These are phyloP conservation scores for Hysterium pulicare DNA, from an alignment of 2,329 filamentous ascomycete species.

Conservation along the genomic window DNA sequence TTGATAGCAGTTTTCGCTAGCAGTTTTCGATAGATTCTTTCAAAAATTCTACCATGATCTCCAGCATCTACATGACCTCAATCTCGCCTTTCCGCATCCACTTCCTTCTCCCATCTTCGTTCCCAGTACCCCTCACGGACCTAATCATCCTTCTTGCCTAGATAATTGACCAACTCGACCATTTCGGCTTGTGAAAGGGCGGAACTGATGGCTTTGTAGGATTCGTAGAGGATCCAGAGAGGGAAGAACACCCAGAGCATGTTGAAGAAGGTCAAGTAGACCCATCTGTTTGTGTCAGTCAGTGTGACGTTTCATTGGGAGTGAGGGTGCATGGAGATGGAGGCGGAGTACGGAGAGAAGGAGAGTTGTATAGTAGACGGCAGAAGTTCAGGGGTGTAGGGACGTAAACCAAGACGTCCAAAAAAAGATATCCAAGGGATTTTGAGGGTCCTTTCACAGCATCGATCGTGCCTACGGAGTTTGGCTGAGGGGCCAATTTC, in stretches of 20 bases:
- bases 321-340: neutral
- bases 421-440: too few relatives aligned
- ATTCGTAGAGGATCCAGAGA: constrained; percentile 55
- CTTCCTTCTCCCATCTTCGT: too few relatives aligned
- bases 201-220: constrained; percentile 44
- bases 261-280: constrained; percentile 65
- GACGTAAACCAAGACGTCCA: too few relatives aligned
- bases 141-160: constrained; percentile 28
- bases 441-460: too few relatives aligned
- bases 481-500: too few relatives aligned
- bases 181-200: constrained; percentile 36
- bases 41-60: neutral
- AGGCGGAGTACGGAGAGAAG: neutral
- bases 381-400: constrained; percentile 1
- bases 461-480: too few relatives aligned
- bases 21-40: too few relatives aligned
- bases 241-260: constrained; percentile 60
- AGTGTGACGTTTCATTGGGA: neutral
- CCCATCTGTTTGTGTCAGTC: constrained; percentile 40
- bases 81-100: neutral
- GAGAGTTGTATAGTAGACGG: too few relatives aligned
- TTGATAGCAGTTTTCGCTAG: too few relatives aligned
- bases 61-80: neutral
- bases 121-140: too few relatives aligned
- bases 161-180: constrained; percentile 36